Base-by-base conservation (phyloP, 129 eudicot species). In the Centrapalus pauciflorus region DNA sequence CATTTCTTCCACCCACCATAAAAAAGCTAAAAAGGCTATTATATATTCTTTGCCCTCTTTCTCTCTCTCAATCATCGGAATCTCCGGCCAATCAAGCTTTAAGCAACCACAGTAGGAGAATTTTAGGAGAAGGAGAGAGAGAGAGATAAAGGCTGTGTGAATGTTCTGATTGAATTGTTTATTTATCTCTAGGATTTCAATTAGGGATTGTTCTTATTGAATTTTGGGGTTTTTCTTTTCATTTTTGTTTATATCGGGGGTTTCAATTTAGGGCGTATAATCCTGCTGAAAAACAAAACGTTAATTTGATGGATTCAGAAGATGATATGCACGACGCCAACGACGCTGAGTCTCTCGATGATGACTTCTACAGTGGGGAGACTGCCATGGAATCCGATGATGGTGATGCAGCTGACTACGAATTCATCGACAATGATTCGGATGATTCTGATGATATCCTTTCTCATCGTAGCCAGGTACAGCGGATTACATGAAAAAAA, bases 251-350 rank as follows among this genome's bases (percentile, higher is more conserved):
- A 24, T 13, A n/a, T 49, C 33, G 9, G 62, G 51, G 35, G 11
- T 28, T 20, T 55, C 63, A n/a, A 69, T n/a, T 65, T 30, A 59
- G 55, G 46, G 23, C 13, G 17, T 60, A 28, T 55, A 26, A 19
- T 55, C 28, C 66, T 51, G 63, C 35, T 33, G 51, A 34, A 49
- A 32, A 34, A 51, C 23, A n/a, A 19, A 66, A 11, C 59, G 13
- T 48, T 29, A 30, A 20, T 66, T 49, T 10, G 33, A 85, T 89
- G 96, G 96, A 85, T 37, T 89, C 94, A 1, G 94, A 83, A 54
- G 96, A 89, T 34, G 96, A 89, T 76, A 85, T 88, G 96, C 96
- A 88, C 80, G 96, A 88, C 23, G 93, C 88, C 37, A 83, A 83
- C 62, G 90, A 85, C 32, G 85, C 73, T 2, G 95, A 80, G 72